Conservation (phyloP, 2,329 filamentous ascomycete species). For the Verticillium nubilum region DNA sequence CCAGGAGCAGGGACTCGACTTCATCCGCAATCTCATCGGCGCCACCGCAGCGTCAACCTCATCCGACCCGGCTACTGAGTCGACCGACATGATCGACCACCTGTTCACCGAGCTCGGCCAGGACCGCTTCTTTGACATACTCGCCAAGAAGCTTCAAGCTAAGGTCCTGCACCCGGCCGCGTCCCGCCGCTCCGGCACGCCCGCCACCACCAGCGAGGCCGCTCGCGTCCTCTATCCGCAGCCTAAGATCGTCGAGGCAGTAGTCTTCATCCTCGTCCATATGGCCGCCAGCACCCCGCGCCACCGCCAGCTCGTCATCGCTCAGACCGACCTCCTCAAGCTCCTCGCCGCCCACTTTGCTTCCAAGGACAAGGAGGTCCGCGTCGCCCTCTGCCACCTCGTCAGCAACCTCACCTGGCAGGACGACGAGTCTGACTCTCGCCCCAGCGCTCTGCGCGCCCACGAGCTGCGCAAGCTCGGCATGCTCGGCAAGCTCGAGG, state of each 20-base stretch:
- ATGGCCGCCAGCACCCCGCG: conserved; percentile 75
- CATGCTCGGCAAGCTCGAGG: conserved; percentile 60
- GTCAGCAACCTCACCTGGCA: conserved; percentile 81
- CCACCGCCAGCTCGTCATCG: conserved; percentile 72
- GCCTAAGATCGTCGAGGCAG: conserved; percentile 67
- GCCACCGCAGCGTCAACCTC: conserved; percentile 43
- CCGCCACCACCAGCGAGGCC: conserved; percentile 9
- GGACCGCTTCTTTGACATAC: conserved; percentile 72
- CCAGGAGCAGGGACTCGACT: conserved; percentile 85
- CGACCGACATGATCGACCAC: conserved; percentile 75
- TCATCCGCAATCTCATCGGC: conserved; percentile 84
- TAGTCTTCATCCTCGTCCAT: conserved; percentile 80
- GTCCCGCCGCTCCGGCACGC: conserved; percentile 29
- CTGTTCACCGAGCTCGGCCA: conserved; percentile 72
- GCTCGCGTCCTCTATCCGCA: conserved; percentile 47
- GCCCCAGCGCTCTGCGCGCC: conserved; percentile 61
- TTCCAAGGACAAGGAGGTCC: conserved; percentile 67
- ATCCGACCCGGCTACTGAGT: conserved; percentile 44
- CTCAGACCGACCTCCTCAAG: conserved; percentile 70
- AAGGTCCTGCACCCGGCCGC: conserved; percentile 47
- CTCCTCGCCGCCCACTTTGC: conserved; percentile 68
- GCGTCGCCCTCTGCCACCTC: conserved; percentile 75
- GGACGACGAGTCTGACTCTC: conserved; percentile 65
- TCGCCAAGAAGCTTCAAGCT: conserved; percentile 71
- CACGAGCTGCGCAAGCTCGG: conserved; percentile 66